Conservation (phyloP, 2,329 filamentous ascomycete species). For the Neonectria ditissima region DNA sequence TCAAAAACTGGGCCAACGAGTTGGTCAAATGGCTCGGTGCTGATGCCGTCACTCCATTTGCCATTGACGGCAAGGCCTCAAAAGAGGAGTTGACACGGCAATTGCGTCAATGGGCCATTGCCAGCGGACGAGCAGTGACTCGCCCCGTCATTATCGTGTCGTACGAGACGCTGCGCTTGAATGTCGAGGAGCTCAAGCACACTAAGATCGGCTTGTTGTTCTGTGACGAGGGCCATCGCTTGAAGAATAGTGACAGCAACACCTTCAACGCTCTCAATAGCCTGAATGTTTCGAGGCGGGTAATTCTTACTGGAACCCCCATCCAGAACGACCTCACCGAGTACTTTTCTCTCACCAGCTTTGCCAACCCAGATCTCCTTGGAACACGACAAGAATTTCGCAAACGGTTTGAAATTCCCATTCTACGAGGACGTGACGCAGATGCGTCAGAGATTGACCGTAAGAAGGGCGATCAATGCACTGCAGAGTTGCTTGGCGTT, state of each 20-base stretch:
- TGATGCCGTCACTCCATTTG: constrained; percentile 92
- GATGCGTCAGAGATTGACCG: constrained; percentile 86
- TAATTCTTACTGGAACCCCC: constrained; percentile 95
- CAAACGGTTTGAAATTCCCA: constrained; percentile 93
- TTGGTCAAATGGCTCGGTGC: constrained; percentile 95
- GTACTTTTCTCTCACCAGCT: constrained; percentile 95
- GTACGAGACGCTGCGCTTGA: constrained; percentile 93
- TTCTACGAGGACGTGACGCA: constrained; percentile 90
- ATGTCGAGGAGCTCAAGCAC: constrained; percentile 89
- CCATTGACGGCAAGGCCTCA: constrained; percentile 94
- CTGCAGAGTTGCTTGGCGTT: constrained; percentile 81
- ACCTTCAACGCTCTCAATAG: constrained; percentile 93
- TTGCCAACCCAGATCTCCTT: constrained; percentile 93
- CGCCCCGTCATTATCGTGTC: constrained; percentile 97
- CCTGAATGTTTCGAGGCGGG: constrained; percentile 88
- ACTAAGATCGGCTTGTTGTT: constrained; percentile 92
- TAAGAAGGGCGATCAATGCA: constrained; percentile 83
- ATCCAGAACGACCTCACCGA: constrained; percentile 99
- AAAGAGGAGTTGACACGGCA: constrained; percentile 94
- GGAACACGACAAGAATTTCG: constrained; percentile 92
- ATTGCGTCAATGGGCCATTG: constrained; percentile 93
- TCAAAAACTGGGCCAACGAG: constrained; percentile 98
- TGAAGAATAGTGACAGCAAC: constrained; percentile 97
- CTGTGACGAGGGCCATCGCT: constrained; percentile 94
- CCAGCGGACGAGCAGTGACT: constrained; percentile 88